A percentile compares a stretch with the other conserved stretches of the same genome.
phyloP scores from a whole-genome alignment of 169 alveolate genomes.

The Eimeria acervulina region DNA sequence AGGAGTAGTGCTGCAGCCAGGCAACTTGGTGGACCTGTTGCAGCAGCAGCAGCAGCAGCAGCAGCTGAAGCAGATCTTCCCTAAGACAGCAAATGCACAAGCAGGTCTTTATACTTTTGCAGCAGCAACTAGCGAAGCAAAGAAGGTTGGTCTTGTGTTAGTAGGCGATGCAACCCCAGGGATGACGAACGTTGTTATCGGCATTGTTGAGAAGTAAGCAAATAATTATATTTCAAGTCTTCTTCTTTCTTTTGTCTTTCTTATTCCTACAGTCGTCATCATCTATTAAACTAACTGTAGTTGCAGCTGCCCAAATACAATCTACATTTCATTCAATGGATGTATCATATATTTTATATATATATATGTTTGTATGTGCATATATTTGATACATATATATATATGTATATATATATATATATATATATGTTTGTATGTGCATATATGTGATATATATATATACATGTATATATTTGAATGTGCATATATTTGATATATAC shows the following conservation, averaged over 20 bases:
- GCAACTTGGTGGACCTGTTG: neutral
- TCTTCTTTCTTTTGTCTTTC: neutral
- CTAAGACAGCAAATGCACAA: neutral
- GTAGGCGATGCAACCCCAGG: slow-evolving; percentile 98
- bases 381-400: no score
- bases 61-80: neutral
- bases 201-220: slow-evolving; percentile 87
- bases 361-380: neutral
- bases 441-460: slow-evolving; percentile 10
- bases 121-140: neutral
- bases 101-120: neutral
- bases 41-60: slow-evolving; percentile 43
- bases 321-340: no score
- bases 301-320: no score
- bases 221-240: neutral
- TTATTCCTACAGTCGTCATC: no score
- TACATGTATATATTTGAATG: neutral
- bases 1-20: neutral
- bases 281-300: neutral
- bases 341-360: no score
- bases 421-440: neutral
- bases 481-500: no score
- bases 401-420: no score
- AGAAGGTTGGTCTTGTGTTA: slow-evolving; percentile 94
- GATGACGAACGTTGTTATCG: slow-evolving; percentile 96